These are phyloP conservation scores for Diaporthe sp. DNA, from an alignment of 2,329 filamentous ascomycete species.

Conservation along the genomic window DNA sequence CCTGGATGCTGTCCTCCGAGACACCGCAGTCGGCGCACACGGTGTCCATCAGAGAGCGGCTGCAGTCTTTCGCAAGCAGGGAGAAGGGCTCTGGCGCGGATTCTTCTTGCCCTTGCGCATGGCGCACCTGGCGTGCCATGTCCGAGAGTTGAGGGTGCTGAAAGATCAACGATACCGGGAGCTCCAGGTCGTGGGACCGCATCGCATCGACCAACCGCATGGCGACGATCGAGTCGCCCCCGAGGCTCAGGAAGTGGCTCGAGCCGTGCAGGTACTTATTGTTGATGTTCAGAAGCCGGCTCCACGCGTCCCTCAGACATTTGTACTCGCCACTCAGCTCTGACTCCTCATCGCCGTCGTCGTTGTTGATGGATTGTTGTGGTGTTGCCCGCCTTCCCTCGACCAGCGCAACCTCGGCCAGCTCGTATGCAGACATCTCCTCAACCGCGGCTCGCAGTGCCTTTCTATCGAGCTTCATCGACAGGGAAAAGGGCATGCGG, in stretches of 20 bases:
- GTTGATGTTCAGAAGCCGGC: background rate
- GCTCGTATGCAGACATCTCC: background rate
- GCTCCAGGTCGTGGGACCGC: background rate
- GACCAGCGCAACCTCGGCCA: background rate
- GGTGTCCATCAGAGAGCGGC: background rate
- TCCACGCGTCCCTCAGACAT: background rate
- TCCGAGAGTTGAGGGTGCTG: background rate
- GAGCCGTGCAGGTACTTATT: background rate
- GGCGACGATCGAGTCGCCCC: background rate
- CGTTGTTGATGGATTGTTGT: background rate
- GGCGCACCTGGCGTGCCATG: background rate
- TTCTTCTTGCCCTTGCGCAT: background rate
- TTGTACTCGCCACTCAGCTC: background rate
- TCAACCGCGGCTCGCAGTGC: background rate
- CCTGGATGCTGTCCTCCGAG: slow-evolving; percentile 39
- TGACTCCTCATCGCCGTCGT: background rate
- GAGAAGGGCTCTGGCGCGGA: background rate
- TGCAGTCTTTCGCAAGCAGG: background rate
- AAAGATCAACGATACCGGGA: background rate
- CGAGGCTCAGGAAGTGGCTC: background rate
- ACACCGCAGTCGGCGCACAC: background rate
- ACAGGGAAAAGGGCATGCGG: background rate
- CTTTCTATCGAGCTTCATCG: background rate
- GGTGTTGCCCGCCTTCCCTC: background rate
- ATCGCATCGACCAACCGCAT: background rate